These are phyloP conservation scores for Metarhizium sp. DNA, from an alignment of 2,329 filamentous ascomycete species.

Conservation along the genomic window DNA sequence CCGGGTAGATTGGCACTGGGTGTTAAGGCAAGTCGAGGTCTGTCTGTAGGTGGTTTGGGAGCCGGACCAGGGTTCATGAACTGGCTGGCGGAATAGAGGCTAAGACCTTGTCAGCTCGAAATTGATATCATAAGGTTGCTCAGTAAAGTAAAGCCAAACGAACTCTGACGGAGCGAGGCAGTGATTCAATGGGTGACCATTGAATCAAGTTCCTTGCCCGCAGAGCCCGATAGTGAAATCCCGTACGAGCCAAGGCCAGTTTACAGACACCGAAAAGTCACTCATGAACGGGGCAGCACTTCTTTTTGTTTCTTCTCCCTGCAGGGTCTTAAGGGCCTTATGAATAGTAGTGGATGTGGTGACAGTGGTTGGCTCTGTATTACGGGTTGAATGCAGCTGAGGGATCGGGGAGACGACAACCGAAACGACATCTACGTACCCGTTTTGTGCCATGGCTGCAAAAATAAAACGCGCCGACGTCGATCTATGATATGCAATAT, in stretches of 20 bases:
- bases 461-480: slow-evolving; percentile 2
- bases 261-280: background rate
- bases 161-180: background rate
- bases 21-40: slow-evolving; percentile 71
- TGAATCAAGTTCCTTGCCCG: background rate
- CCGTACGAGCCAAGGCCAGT: background rate
- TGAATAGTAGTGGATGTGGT: background rate
- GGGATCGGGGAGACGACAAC: background rate
- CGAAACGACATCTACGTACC: slow-evolving; percentile 11
- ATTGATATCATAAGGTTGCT: background rate
- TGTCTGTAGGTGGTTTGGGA: slow-evolving; percentile 77
- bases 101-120: slow-evolving; percentile 18
- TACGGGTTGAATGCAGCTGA: background rate
- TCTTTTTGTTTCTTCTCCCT: background rate
- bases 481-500: background rate
- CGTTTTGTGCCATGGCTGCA: slow-evolving; percentile 25
- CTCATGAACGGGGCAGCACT: background rate
- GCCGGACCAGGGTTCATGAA: slow-evolving; percentile 98
- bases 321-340: background rate
- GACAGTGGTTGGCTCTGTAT: background rate
- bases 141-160: background rate
- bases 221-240: background rate
- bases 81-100: slow-evolving; percentile 50
- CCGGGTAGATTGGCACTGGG: slow-evolving; percentile 66
- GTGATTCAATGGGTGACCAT: background rate